Base-by-base conservation (phyloP, 768 basidiomycete species). In the Hericium coralloides region DNA sequence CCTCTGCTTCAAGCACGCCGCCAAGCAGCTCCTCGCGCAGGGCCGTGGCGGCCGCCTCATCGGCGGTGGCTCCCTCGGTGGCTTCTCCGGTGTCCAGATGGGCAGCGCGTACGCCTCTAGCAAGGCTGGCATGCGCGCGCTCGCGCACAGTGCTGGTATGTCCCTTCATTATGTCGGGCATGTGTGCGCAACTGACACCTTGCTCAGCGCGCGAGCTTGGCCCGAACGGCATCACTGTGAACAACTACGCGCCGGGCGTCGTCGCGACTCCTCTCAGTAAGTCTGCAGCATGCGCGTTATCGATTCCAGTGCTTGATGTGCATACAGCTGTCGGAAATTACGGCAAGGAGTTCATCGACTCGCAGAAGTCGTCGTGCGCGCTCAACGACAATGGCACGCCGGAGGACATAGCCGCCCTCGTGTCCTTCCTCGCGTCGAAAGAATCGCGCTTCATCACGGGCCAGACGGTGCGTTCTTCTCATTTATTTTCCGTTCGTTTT, bases 361-460 rank as follows among this genome's bases (percentile, higher is more conserved):
- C n/a, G n/a, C 43, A 45, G 20, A 45, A 45, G 43, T 9, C 43
- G 17, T 15, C 43, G 6, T 45, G 43, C 17, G 43, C 43, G 15
- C 3, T 45, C 43, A 20, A 20, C 43, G 43, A 45, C 15, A n/a
- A 45, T 23, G 49, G 49, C 23, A 50, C 49, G 20, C 58, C 69
- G 0, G 47, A 58, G 7, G 64, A 72, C 41, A 58, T 72, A 31
- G 68, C 71, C 1, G 54, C 53, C 9, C 31, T 72, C 4, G 71
- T 72, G 1, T 67, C 70, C 8, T 72, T 69, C 61, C 61, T 72
- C 26, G 71, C 68, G 6, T 65, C 67, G 10, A 62, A 65, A 43
- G 63, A 68, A n/a, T 64, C 71, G 3, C 39, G 54, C 12, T 69
- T 66, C 45, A 66, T 70, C 9, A 71, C 71, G 0, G 71, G 71